Evolutionary conservation across 2,329 filamentous ascomycete species (phyloP).

Genomic region (Calonectria montana): DNA sequence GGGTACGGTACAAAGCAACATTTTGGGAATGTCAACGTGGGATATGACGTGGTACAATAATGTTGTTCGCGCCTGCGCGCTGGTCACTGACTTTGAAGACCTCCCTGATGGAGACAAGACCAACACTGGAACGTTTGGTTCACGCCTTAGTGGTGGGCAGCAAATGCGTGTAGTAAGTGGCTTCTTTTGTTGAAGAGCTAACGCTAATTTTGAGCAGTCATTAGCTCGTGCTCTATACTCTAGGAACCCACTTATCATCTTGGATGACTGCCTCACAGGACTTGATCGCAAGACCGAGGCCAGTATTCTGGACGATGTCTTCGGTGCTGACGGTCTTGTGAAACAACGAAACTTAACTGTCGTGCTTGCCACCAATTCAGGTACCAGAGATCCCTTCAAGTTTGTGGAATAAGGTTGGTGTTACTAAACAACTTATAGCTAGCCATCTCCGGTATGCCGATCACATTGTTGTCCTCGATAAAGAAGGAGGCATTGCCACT

Average conservation of each 20-base stretch:
- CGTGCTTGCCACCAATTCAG: background rate
- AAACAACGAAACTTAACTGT: background rate
- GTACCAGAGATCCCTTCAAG: background rate
- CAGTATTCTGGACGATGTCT: background rate
- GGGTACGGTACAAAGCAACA: slow-evolving; percentile 47
- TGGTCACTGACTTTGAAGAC: slow-evolving; percentile 40
- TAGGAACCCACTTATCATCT: background rate
- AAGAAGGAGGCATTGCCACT: background rate
- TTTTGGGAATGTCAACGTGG: slow-evolving; percentile 41
- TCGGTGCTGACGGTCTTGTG: background rate
- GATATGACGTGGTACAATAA: slow-evolving; percentile 45
- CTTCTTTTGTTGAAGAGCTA: too few relatives aligned
- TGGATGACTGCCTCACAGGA: background rate
- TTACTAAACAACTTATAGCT: background rate
- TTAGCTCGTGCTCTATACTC: background rate
- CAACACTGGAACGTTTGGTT: slow-evolving; percentile 49
- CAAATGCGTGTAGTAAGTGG: slow-evolving; percentile 44
- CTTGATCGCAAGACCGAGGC: background rate
- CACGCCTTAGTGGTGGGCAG: slow-evolving; percentile 53
- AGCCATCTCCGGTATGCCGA: background rate
- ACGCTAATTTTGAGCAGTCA: background rate
- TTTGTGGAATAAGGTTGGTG: too few relatives aligned
- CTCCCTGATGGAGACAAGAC: slow-evolving; percentile 48
- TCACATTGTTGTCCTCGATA: background rate
- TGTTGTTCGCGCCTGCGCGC: slow-evolving; percentile 39